Base-by-base conservation (phyloP, 2,329 filamentous ascomycete species). In the Scedosporium apiospermum region DNA sequence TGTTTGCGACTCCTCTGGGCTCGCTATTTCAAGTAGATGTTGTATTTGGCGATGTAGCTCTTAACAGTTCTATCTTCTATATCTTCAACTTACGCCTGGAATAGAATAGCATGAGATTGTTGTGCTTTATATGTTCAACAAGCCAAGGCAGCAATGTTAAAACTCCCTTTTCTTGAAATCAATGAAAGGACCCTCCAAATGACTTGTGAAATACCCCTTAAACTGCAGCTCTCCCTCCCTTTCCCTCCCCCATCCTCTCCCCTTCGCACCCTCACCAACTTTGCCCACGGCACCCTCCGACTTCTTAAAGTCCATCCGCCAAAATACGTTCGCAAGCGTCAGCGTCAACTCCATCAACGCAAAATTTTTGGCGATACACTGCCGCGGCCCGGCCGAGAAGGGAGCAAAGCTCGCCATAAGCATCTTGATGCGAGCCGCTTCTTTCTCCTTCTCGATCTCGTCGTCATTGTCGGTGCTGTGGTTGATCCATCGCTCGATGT, bases 281-380 rank as follows among this genome's bases (percentile, higher is more conserved):
- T 46, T 10, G 9, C 58, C 58, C 21, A 5, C n/a, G 4, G 30
- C 21, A 10, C 58, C 58, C 3, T 12, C 38, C 18, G 58, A n/a
- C 27, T 60, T 49, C 18, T 18, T 23, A 23, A 60, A 51, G 38
- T 60, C 58, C 58, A 60, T 44, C 3, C 58, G 30, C 58, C 58
- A 60, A 41, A 60, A 60, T 10, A 60, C 58, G 21, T 60, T 60
- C 5, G 58, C 58, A 30, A 60, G 34, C 16, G 58, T 49, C 7
- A 60, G 58, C 12, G 41, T 44, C 60, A 61, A 23, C 49, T 61
- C 60, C 60, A 61, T 51, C 44, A 53, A n/a, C 10, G 60, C 60
- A 55, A 61, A 61, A 16, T 61, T 61, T 44, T 53, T 61, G 44
- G 60, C 60, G 18, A 61, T 26, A 44, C 60, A 61, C 60, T 61